Evolutionary conservation across 805 yeast species (phyloP), one percentile per base, ranked within the genome.

Genomic region (Ogataea ramenticola): DNA sequence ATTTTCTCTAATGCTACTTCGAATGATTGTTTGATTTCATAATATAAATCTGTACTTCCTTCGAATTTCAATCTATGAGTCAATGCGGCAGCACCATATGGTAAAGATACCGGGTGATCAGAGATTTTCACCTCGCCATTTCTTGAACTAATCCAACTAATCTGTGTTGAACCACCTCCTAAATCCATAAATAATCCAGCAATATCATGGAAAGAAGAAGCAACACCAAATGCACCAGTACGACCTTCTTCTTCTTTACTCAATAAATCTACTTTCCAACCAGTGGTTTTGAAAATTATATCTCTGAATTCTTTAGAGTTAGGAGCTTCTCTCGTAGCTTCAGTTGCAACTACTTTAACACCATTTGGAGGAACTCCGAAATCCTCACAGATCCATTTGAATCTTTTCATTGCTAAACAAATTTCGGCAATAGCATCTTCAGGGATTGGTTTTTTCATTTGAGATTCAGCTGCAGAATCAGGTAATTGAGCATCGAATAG

Each of bases 51-150:
- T 32, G 70, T 71, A 29, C 66, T 68, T 48, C 73, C 73, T 52
- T 80, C 86, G 38, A 66, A 54, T 44, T 67, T 66, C 47, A 81
- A 57, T 50, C 86, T 62, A 51, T 77, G 70, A 0, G 83, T 71
- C 36, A 83, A 61, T 1, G 82, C 80, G 24, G 84, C 86, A 1
- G 88, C 85, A 17, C 91, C 91, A 56, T 79, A 84, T 1, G 89
- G 89, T 39, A 82, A 61, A 2, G 82, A 75, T 2, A 80, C 79
- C 0, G 88, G 85, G 15, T 68, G 69, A 8, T 70, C 65, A 26
- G 83, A 77, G 49, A 76, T 70, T 44, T 64, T 64, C 24, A 82
- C 70, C 45, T 71, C 73, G 5, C 87, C 88, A 41, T 70, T 68
- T 26, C 64, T 61, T 34, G 80, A 74, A 46, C 70, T 68, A 17